Base-by-base conservation (phyloP, 352 stramenopile species). In the Globisporangium recalcitrans region DNA sequence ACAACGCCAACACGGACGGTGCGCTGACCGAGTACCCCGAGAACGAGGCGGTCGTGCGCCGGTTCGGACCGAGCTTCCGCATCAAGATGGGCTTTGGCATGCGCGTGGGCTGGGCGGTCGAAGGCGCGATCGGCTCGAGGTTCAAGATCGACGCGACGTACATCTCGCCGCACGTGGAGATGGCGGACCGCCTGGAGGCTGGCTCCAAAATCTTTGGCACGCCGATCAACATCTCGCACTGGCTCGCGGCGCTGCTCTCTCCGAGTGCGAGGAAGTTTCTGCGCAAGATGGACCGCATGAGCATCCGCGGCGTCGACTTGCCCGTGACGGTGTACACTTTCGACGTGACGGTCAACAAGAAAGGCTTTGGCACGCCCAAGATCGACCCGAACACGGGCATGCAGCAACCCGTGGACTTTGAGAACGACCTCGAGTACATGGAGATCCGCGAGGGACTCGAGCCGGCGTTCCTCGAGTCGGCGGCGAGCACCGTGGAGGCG, bases 101-200 rank as follows among this genome's bases (percentile, higher is more conserved):
- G 70, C 95, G 98, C 72, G 90, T 97, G n/a, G 96, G 96, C 38
- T 98, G 92, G 89, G 95, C 95, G 10, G 93, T 98, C 29, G 93
- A 98, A 75, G 96, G 96, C 13, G 96, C 95, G 3, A 98, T 99
- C 62, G 95, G 95, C 38, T 98, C 92, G 14, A 81, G 91, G 14
- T 88, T 88, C 62, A 99, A 99, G 67, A 97, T 99, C 63, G 96
- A 99, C 68, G 95, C 94, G n/a, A 98, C 95, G 16, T 98, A 98
- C 67, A 96, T 99, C 57, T 98, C 89, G 6, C 91, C 96, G 26
- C 90, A 97, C 57, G 95, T 98, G 11, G 95, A 98, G 60, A 91
- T 92, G 77, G 85, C 93, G 9, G 95, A 98, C 60, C 93, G 90
- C 19, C 77, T 99, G 5, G 94, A 99, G 71, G 94, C 89, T 6